Evolutionary conservation across 768 basidiomycete species (phyloP).

Genomic region (Xerocomellus amylosporus): DNA sequence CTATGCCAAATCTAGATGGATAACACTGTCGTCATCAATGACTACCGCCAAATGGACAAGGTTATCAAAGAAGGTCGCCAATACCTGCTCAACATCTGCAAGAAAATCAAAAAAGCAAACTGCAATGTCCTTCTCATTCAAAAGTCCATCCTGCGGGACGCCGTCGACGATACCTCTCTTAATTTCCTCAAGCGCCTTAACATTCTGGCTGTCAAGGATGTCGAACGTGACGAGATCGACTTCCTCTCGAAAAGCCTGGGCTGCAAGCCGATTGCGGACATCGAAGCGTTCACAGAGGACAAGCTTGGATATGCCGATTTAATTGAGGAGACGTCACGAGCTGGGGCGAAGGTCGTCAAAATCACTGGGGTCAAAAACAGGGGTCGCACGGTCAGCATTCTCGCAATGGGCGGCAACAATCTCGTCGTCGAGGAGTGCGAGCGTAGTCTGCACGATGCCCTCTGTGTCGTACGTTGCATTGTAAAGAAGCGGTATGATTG

Average conservation of each 20-base stretch:
- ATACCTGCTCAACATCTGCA: constrained; percentile 96
- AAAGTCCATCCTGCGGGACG: constrained; percentile 98
- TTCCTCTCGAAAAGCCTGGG: constrained; percentile 94
- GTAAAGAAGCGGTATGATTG: constrained; percentile 89
- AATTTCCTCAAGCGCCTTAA: constrained; percentile 97
- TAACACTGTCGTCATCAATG: constrained; percentile 98
- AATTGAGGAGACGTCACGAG: constrained; percentile 81
- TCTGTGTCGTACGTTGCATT: constrained; percentile 97
- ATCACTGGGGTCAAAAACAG: constrained; percentile 94
- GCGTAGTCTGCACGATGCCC: constrained; percentile 94
- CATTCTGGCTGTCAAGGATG: constrained; percentile 94
- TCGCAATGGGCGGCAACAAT: constrained; percentile 90
- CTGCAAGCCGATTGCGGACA: constrained; percentile 95
- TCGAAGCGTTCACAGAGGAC: constrained; percentile 96
- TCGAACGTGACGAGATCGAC: constrained; percentile 98
- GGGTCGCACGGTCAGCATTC: constrained; percentile 91
- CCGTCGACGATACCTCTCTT: constrained; percentile 96
- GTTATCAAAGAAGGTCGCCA: constrained; percentile 98
- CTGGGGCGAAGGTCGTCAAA: constrained; percentile 87
- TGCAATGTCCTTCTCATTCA: constrained; percentile 99
- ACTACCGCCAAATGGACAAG: constrained; percentile 99
- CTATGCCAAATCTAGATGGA: constrained; percentile 72
- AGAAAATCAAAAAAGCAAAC: constrained; percentile 99
- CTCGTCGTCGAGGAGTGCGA: constrained; percentile 97
- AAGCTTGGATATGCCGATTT: constrained; percentile 96